phyloP scores from a whole-genome alignment of 805 yeast genomes.

The Suhomyces xylopsoci region DNA sequence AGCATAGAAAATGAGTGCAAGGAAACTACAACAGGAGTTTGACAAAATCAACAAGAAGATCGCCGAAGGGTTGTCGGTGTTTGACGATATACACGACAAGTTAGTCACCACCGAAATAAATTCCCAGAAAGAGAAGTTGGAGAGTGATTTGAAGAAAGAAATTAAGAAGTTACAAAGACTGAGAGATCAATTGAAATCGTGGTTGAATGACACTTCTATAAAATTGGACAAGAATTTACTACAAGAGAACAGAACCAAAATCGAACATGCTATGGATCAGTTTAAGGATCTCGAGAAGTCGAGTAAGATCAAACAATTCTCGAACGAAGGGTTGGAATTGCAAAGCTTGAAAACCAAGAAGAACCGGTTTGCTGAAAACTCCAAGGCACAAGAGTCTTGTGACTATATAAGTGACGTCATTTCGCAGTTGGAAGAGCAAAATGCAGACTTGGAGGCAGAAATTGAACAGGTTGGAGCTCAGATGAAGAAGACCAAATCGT shows the following conservation, averaged over 20 bases:
- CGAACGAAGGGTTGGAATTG: constrained; percentile 85
- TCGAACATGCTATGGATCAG: constrained; percentile 93
- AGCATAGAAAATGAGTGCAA: constrained; percentile 32
- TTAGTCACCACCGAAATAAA: constrained; percentile 75
- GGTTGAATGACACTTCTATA: constrained; percentile 89
- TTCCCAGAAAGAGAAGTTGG: constrained; percentile 91
- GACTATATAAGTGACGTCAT: constrained; percentile 67
- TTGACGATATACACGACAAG: constrained; percentile 84
- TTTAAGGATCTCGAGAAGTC: constrained; percentile 92
- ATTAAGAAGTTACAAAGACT: constrained; percentile 90
- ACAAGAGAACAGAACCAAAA: constrained; percentile 60
- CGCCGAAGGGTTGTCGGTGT: constrained; percentile 82
- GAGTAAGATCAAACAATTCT: constrained; percentile 90
- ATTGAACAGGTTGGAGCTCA: constrained; percentile 33
- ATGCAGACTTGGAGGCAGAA: constrained; percentile 74
- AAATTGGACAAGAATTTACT: constrained; percentile 56
- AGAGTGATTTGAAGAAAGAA: constrained; percentile 88
- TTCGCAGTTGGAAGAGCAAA: constrained; percentile 79
- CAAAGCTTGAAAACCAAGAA: constrained; percentile 40
- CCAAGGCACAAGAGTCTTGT: constrained; percentile 70
- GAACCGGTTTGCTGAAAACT: constrained; percentile 54
- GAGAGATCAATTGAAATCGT: constrained; percentile 91
- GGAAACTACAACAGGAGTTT: constrained; percentile 65
- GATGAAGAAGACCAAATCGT: constrained; percentile 48
- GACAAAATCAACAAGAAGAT: constrained; percentile 91